Conservation (phyloP, 2,329 filamentous ascomycete species). For the Ophiostoma novo-ulmi region DNA sequence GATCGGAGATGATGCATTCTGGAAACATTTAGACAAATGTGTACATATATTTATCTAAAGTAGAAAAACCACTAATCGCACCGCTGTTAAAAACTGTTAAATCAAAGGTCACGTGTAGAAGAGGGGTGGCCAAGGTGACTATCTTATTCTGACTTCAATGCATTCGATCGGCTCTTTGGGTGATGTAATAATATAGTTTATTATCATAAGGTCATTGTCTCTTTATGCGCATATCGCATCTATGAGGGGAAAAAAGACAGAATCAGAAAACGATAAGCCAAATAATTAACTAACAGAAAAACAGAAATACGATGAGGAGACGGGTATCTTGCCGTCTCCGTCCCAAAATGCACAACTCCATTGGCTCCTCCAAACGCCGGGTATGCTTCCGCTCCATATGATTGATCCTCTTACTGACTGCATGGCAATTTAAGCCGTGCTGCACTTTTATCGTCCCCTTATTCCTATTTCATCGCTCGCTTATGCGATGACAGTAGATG, state of each 20-base stretch:
- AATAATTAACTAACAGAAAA: neutral
- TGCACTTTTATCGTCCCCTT: neutral
- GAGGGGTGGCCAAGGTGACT: neutral
- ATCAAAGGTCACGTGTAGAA: neutral
- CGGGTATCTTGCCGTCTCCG: neutral
- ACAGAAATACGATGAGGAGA: neutral
- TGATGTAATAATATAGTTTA: neutral
- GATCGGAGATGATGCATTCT: slow-evolving; percentile 18
- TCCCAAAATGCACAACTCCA: slow-evolving; percentile 3
- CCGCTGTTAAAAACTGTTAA: neutral
- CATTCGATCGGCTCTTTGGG: neutral
- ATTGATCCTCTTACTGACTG: neutral
- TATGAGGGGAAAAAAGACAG: neutral
- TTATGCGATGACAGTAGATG: neutral
- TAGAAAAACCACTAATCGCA: neutral
- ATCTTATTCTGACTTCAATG: neutral
- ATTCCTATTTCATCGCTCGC: neutral
- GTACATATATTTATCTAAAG: neutral
- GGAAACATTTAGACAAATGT: neutral
- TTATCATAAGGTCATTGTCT: slow-evolving; percentile 14
- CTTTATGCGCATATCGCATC: neutral
- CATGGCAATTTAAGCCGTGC: neutral
- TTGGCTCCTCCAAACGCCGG: slow-evolving; percentile 16
- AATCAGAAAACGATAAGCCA: neutral
- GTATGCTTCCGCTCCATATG: slow-evolving; percentile 13